These are phyloP conservation scores for Leccinum pachyderme DNA, from an alignment of 1,284 basidiomycete species.

Conservation along the genomic window DNA sequence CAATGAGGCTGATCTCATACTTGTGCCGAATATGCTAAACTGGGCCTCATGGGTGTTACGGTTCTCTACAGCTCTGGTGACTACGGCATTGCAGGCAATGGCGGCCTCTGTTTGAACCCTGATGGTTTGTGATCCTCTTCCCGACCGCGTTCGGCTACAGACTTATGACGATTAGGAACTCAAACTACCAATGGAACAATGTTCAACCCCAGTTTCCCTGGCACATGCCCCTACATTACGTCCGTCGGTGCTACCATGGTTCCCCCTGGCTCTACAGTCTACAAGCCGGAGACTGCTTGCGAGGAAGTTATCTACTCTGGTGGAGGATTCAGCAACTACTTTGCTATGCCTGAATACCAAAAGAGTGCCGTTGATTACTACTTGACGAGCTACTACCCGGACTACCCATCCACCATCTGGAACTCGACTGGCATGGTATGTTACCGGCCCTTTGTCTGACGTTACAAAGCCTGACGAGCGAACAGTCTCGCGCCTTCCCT, in stretches of 20 bases:
- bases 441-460: background rate
- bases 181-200: slow-evolving; percentile 28
- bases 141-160: too few species aligned
- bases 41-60: slow-evolving; percentile 42
- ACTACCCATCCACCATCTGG: slow-evolving; percentile 37
- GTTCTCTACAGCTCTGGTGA: slow-evolving; percentile 42
- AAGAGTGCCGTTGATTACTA: slow-evolving; percentile 32
- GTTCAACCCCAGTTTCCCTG: slow-evolving; percentile 52
- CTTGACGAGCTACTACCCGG: slow-evolving; percentile 33
- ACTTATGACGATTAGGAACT: slow-evolving; percentile 23
- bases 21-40: slow-evolving; percentile 49
- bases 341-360: slow-evolving; percentile 40
- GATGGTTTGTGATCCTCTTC: slow-evolving; percentile 11
- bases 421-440: slow-evolving; percentile 44
- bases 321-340: slow-evolving; percentile 47
- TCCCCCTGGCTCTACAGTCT: slow-evolving; percentile 38
- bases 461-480: background rate
- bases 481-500: slow-evolving; percentile 42
- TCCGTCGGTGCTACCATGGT: slow-evolving; percentile 58
- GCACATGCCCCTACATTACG: slow-evolving; percentile 56
- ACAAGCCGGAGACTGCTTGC: slow-evolving; percentile 38
- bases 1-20: slow-evolving; percentile 39
- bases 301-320: slow-evolving; percentile 43
- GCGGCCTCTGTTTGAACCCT: slow-evolving; percentile 31
- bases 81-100: slow-evolving; percentile 39